Base-by-base conservation (phyloP, 1,284 basidiomycete genomes). In the Cryptococcus sp. region DNA sequence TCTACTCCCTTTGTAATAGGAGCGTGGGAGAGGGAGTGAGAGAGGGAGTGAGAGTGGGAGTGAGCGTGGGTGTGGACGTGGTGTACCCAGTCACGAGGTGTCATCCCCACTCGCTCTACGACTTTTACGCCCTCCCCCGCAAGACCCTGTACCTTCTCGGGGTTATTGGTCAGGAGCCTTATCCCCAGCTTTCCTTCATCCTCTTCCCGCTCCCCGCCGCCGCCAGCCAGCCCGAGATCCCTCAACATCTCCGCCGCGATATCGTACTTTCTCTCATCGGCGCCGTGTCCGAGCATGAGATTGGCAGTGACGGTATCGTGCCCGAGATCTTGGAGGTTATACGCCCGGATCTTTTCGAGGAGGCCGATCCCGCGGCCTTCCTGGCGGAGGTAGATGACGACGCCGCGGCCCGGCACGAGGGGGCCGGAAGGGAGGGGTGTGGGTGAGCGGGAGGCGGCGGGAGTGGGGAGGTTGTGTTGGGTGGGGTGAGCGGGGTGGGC, bases 251-350 rank as follows among this genome's bases (percentile, higher is more conserved):
- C 92, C 7, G 82, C 87, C 0, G 95, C 94, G 55, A 98, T 83
- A 64, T 89, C 90, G 78, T 98, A 99, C 46, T 87, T 88, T 37
- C 96, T 83, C 76, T 96, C 90, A 76, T 99, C 96, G 4, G 96
- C 94, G 56, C 86, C 82, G 75, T 97, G 91, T 2, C 96, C 96
- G 23, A 99, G 85, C 81, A 98, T 83, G 44, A 98, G 80, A 76
- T 99, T 99, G 44, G 96, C 96, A 8, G 89, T 87, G 64, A 99
- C 96, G 3, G 96, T 99, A 78, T 98, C 96, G 72, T 98, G 91
- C 0, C 96, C 96, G 54, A 99, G 81, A 73, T 99, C 96, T 75
- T 98, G 96, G 33, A 98, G 81, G 72, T 99, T 99, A 80, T 99
- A 99, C 12, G 96, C 96, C 50, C 91, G 85, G 57, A 99, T 89